A percentile compares a stretch with the other conserved stretches of the same genome.
Conservation (phyloP, 495 filamentous ascomycete genomes). For the Penicillium angulare region DNA sequence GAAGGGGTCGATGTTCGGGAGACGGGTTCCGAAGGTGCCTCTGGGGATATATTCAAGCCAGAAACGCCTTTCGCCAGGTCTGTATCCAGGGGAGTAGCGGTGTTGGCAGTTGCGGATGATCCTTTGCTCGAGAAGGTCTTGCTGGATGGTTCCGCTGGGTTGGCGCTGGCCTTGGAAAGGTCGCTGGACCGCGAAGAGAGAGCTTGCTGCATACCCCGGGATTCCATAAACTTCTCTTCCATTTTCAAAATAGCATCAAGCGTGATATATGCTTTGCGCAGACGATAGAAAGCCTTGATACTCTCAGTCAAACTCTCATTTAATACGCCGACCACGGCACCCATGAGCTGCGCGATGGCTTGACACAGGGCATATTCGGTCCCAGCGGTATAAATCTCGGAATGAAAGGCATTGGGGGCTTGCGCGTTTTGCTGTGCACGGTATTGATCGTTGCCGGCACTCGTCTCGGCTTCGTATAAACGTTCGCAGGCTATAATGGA, state of each 20-base stretch:
- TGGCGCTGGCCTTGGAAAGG: slow-evolving; percentile 11
- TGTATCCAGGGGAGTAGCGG: slow-evolving; percentile 3
- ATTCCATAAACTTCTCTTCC: slow-evolving; percentile 57
- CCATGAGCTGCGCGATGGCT: slow-evolving; percentile 84
- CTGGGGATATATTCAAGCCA: slow-evolving; percentile 23
- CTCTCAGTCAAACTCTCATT: slow-evolving; percentile 93
- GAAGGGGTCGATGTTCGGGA: slow-evolving; percentile 21
- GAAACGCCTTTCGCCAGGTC: slow-evolving; percentile 32
- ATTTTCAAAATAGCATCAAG: slow-evolving; percentile 71
- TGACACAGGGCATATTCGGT: slow-evolving; percentile 79
- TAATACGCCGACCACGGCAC: slow-evolving; percentile 81
- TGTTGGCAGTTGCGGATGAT: not conserved
- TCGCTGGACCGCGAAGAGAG: slow-evolving; percentile 14
- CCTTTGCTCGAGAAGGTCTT: slow-evolving; percentile 4
- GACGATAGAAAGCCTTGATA: slow-evolving; percentile 87
- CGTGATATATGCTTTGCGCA: slow-evolving; percentile 85
- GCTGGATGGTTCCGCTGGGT: slow-evolving; percentile 18
- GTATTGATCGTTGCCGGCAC: slow-evolving; percentile 74
- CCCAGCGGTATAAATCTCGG: slow-evolving; percentile 73
- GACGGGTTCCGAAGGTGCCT: slow-evolving; percentile 1
- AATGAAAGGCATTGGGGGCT: slow-evolving; percentile 49
- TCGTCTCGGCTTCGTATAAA: slow-evolving; percentile 74
- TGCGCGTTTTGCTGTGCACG: slow-evolving; percentile 57
- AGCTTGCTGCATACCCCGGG: slow-evolving; percentile 18
- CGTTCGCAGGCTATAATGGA: slow-evolving; percentile 58